Evolutionary conservation across 768 basidiomycete species (phyloP).

Genomic region (Hirschioporus abietinus): DNA sequence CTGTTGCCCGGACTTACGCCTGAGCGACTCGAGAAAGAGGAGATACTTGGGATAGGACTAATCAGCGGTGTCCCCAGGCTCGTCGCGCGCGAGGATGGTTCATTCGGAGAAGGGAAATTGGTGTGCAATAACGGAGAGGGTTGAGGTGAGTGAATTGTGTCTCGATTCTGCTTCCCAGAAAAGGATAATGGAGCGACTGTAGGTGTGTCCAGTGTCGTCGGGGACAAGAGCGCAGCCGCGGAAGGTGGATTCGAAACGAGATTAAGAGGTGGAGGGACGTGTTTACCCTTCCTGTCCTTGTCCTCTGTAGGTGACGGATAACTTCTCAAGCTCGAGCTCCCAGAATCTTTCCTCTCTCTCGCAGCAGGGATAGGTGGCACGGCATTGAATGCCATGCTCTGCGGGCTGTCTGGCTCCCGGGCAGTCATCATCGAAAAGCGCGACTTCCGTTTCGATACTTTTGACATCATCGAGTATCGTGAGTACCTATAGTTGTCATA

Average conservation of each 20-base stretch:
- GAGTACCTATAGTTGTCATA: conserved; percentile 81
- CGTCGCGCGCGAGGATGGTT: conserved; percentile 21
- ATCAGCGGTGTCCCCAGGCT: conserved; percentile 3
- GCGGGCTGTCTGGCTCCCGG: conserved; percentile 11
- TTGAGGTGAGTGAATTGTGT: not conserved
- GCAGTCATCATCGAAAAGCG: conserved; percentile 6
- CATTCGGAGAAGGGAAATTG: conserved; percentile 33
- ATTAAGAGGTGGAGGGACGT: conserved; percentile 1
- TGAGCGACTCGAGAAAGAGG: conserved; percentile 32
- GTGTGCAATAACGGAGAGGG: conserved; percentile 37
- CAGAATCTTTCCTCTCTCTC: not conserved
- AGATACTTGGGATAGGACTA: conserved; percentile 5
- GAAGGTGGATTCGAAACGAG: not conserved
- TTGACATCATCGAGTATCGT: conserved; percentile 45
- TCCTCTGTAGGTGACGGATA: not conserved
- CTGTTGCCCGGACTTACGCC: conserved; percentile 28
- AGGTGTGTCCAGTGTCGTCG: not conserved
- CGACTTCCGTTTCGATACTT: conserved; percentile 24
- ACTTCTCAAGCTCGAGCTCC: not conserved
- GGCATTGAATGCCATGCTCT: not conserved
- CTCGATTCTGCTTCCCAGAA: not conserved
- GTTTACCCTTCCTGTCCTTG: not conserved
- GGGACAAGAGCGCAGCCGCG: not conserved
- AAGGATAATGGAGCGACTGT: not conserved
- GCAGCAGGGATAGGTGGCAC: not conserved